Base-by-base conservation (phyloP, 2,329 filamentous ascomycete species). In the Fusarium kyushuense region DNA sequence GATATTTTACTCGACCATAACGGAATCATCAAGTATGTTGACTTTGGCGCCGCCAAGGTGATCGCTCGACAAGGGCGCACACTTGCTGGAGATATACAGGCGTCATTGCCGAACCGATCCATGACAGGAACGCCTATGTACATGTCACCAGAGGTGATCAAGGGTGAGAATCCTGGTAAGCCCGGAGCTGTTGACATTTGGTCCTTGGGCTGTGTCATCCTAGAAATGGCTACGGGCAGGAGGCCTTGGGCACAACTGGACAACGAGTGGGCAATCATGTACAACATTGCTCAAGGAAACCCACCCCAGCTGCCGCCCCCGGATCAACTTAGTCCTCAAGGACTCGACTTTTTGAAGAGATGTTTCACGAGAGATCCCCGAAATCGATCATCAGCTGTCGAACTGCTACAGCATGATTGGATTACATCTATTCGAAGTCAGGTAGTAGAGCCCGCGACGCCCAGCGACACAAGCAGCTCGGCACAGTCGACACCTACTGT, bases 241-340 rank as follows among this genome's bases (percentile, higher is more conserved):
- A 89, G 95, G 17, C 96, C 96, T 2, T 99, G 96, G 96, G 93
- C 94, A 27, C 93, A 91, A 69, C 89, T 98, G 46, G 96, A 99
- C 82, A 99, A 99, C 77, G 96, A 99, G 79, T 99, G 94, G 94
- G 96, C 96, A 41, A 98, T 99, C 82, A 99, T 99, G 96, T 99
- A 97, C 86, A 98, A 98, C 83, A 99, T 99, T 75, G 96, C 96
- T 2, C 95, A 97, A 77, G 96, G 96, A 69, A 97, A 97, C 74
- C 92, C 94, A 48, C 96, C 96, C 8, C 91, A 93, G 76, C 84
- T 97, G 57, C 96, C 96, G 3, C 85, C 88, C 1, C 78, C 84
- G 1, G 95, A 98, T 53, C 95, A 98, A 79, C 87, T 99, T 67
- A 96, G 92, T 75, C 87, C 90, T 0, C 81, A 88, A 57, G 96